Evolutionary conservation across 352 stramenopile species (phyloP).

Genomic region (Pilasporangium apinafurcum): DNA sequence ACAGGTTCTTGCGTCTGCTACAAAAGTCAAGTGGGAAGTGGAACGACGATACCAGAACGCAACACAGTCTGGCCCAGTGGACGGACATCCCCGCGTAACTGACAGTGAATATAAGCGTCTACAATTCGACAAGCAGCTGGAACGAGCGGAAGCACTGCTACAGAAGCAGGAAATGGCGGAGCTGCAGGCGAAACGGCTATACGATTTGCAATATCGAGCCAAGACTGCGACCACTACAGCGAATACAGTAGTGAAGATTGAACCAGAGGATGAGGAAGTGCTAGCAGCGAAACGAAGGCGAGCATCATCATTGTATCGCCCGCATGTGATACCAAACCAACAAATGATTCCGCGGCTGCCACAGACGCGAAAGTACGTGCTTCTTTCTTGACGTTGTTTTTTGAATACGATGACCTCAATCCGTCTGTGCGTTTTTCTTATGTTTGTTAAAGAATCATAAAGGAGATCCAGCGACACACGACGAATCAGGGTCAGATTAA

Average conservation of each 20-base stretch:
- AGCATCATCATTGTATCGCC: constrained; percentile 17
- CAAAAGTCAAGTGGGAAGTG: constrained; percentile 47
- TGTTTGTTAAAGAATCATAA: constrained; percentile 35
- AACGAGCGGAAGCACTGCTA: constrained; percentile 47
- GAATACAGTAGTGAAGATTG: no score
- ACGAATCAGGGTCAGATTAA: constrained; percentile 51
- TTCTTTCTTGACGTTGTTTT: neutral
- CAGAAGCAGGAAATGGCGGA: constrained; percentile 27
- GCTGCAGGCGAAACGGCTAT: constrained; percentile 10
- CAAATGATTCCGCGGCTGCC: constrained; percentile 47
- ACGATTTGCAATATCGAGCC: no score
- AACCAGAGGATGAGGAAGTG: constrained; percentile 4
- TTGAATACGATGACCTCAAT: no score
- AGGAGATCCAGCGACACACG: constrained; percentile 49
- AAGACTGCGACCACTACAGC: no score
- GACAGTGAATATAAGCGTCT: constrained; percentile 19
- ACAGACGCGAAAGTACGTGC: constrained; percentile 50
- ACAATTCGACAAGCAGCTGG: constrained; percentile 52
- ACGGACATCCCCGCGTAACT: constrained; percentile 15
- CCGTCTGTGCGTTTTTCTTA: neutral
- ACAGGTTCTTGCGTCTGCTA: constrained; percentile 18
- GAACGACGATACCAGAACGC: constrained; percentile 29
- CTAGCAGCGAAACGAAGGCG: constrained; percentile 5
- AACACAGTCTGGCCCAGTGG: constrained; percentile 10
- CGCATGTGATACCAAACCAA: constrained; percentile 18